Evolutionary conservation across 306 rosid genomes (phyloP), one percentile per base, ranked within the genome.

Genomic region (Albizia julibrissin): DNA sequence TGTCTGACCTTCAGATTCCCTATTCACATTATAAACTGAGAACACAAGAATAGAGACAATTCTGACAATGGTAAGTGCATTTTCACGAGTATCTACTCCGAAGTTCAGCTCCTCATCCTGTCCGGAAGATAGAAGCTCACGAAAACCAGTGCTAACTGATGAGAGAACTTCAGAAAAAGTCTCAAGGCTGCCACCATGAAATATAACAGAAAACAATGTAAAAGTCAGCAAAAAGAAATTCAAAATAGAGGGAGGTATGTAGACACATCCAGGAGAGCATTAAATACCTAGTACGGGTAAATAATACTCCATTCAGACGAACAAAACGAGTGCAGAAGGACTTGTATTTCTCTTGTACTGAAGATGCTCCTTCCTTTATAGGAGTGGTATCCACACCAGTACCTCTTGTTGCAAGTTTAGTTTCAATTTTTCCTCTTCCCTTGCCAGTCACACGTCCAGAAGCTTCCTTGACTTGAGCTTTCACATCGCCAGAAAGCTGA

Each of bases 261-360:
- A 72, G 26, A 27, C 58, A 72, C 42, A 29, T 40, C 21, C 21
- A 4, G 11, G 22, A 61, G 47, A 1, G 72, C 68, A 52, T 31
- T 26, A 72, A 10, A 47, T 85, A 91, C 98, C 98, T 94, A 27
- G 98, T 91, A 16, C 95, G 97, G 0, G 97, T 94, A 80, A 94
- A 94, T 75, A 94, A 90, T 68, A 94, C 89, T 77, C 98, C 98
- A 87, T 93, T 94, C 68, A 94, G 85, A 79, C 98, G 98, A 71
- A 94, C 92, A 91, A 93, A 93, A 50, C 90, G 84, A 22, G 87
- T 87, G 77, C 93, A 93, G 67, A 94, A 94, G 81, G 84, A 83
- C 80, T 88, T 94, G 69, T 76, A 87, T 4, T 76, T 89, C 64
- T 90, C 95, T 46, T 80, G 90, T 52, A 74, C 40, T 39, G 74